Conservation (phyloP, 192 early-diverging fungal species). For the Diversispora eburnea region DNA sequence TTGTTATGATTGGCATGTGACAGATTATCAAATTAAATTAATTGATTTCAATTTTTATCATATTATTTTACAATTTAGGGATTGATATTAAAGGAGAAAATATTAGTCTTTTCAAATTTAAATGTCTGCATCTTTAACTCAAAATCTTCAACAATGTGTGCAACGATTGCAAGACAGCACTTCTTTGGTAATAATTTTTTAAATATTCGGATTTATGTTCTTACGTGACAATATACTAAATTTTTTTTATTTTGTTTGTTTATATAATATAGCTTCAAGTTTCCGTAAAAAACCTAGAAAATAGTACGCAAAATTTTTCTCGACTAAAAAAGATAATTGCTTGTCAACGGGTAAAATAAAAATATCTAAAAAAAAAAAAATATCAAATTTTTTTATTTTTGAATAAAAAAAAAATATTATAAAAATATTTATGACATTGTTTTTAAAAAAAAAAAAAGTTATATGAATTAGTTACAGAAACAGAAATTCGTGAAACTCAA, state of each 20-base stretch:
- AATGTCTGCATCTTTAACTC: no score
- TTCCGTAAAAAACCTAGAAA: neutral
- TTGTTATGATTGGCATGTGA: no score
- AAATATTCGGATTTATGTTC: neutral
- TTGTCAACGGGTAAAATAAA: conserved; percentile 6
- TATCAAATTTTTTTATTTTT: neutral
- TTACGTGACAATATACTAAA: neutral
- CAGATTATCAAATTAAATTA: no score
- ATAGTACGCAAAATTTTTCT: neutral
- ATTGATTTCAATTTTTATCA: no score
- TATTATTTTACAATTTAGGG: no score
- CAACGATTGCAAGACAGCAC: conserved; percentile 3
- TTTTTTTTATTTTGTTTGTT: neutral
- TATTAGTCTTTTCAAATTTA: no score
- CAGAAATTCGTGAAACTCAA: conserved; percentile 17
- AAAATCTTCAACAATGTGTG: conserved; percentile 14
- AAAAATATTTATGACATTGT: neutral
- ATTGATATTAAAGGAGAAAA: no score
- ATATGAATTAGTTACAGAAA: conserved; percentile 19
- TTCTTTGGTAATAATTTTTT: neutral
- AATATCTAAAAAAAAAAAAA: neutral
- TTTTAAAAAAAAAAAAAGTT: neutral
- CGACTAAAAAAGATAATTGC: neutral
- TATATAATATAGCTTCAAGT: conserved; percentile 2
- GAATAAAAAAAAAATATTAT: neutral